Percentiles rank a stretch among this genome's conserved stretches.
phyloP scores from a whole-genome alignment of 371 early-diverging fungal genomes.

The Funneliformis caledonium region DNA sequence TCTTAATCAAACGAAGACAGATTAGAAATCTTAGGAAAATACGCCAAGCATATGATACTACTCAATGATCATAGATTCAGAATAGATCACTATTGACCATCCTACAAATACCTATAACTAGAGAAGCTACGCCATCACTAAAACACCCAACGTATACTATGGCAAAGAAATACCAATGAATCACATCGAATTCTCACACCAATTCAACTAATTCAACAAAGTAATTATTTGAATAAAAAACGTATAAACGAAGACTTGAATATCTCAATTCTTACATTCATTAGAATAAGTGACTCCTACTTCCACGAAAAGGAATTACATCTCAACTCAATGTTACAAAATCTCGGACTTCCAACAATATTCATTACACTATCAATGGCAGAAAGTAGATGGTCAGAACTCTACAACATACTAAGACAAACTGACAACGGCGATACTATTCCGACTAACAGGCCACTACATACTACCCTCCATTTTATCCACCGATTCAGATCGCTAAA shows the following conservation, averaged over 20 bases:
- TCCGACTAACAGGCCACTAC: no score
- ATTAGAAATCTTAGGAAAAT: background rate
- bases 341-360: no score
- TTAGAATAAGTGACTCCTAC: constrained; percentile 3
- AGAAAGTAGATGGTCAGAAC: no score
- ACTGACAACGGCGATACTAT: no score
- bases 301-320: background rate
- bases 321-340: no score
- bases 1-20: background rate
- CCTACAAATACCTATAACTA: background rate
- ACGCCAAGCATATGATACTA: background rate
- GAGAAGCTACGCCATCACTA: constrained; percentile 4
- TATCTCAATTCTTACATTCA: background rate
- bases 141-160: background rate
- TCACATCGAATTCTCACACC: background rate
- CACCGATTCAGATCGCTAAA: no score
- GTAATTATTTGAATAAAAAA: background rate
- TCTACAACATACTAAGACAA: no score
- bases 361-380: no score
- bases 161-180: background rate
- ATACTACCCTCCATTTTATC: no score
- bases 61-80: background rate
- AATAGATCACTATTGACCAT: constrained; percentile 11
- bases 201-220: constrained; percentile 3
- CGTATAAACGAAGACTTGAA: background rate